Evolutionary conservation across 306 rosid genomes (phyloP), one percentile per base, ranked within the genome.

Genomic region (Inga leiocalycina): DNA sequence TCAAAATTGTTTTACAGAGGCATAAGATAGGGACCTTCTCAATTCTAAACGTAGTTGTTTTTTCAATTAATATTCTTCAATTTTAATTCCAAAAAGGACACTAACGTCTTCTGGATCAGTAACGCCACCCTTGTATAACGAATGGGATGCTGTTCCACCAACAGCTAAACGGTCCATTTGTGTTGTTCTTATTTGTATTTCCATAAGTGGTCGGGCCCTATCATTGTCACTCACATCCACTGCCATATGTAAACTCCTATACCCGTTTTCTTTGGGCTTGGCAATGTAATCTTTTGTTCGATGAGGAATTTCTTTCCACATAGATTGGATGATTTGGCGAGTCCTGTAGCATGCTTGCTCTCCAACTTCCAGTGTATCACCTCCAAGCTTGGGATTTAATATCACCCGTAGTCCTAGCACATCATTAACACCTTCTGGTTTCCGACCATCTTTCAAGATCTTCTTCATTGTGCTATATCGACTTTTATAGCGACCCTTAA

Each of bases 381-480:
- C 85, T 75, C 93, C 90, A 16, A 81, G 27, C 82, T 67, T 87
- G 5, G 98, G 92, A 70, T 84, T 87, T 90, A 96, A 84, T 81
- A 96, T 88, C 41, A 93, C 93, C 8, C 99, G 81, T 75, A 96
- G 88, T 59, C 97, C 99, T 65, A 96, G 80, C 75, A 96, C 91
- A 79, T 96, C 99, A 69, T 93, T 81, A 37, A 93, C 97, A 83
- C 92, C 90, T 74, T 93, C 97, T 0, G 97, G 93, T 82, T 86
- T 89, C 85, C 99, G 81, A 17, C 99, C 99, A 86, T 96, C 99
- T 78, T 85, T 92, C 84, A 93, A 84, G 61, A 96, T 89, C 89
- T 96, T 96, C 91, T 92, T 92, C 99, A 96, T 96, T 0, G 97
- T 96, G 78, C 99, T 93, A 79, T 87, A 96, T 16, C 94, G 97